A percentile compares a stretch with the other conserved stretches of the same genome.
Evolutionary conservation across 164 flowering plant species (phyloP).

Genomic region (Umbilicus rupestris): DNA sequence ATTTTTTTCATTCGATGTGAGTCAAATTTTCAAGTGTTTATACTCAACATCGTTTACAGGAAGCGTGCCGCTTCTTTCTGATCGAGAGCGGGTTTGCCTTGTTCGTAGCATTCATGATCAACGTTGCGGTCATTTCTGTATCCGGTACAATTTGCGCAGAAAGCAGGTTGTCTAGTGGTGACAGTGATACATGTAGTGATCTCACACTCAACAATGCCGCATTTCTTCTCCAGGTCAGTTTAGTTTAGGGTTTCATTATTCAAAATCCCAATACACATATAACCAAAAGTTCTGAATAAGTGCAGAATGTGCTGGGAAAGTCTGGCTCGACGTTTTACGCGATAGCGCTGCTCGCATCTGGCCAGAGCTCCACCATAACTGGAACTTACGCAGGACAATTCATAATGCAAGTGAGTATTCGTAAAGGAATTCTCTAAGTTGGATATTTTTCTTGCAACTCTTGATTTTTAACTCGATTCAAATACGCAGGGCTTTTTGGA

Average conservation of each 20-base stretch:
- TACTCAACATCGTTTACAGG: too few relatives aligned
- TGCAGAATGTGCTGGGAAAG: slow-evolving; percentile 67
- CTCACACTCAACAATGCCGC: slow-evolving; percentile 68
- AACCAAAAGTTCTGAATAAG: background rate
- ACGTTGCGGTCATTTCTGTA: slow-evolving; percentile 65
- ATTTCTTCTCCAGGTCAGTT: slow-evolving; percentile 64
- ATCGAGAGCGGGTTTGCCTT: slow-evolving; percentile 78
- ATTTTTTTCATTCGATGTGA: background rate
- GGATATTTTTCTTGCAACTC: background rate
- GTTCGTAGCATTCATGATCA: slow-evolving; percentile 68
- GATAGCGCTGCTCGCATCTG: slow-evolving; percentile 72
- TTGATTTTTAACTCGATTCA: background rate
- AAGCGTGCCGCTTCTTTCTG: slow-evolving; percentile 66
- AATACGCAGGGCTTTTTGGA: slow-evolving; percentile 61
- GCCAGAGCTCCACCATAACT: slow-evolving; percentile 83
- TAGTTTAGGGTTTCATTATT: background rate
- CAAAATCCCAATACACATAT: background rate
- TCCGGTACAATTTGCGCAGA: slow-evolving; percentile 57
- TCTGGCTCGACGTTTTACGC: slow-evolving; percentile 58
- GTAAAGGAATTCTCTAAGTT: too few relatives aligned
- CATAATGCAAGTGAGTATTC: slow-evolving; percentile 60
- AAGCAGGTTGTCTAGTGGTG: slow-evolving; percentile 21
- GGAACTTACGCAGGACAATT: slow-evolving; percentile 93
- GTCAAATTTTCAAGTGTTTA: too few relatives aligned
- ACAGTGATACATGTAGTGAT: slow-evolving; percentile 32